Base-by-base conservation (phyloP, 1,284 basidiomycete genomes). In the Cryptococcus sp. region DNA sequence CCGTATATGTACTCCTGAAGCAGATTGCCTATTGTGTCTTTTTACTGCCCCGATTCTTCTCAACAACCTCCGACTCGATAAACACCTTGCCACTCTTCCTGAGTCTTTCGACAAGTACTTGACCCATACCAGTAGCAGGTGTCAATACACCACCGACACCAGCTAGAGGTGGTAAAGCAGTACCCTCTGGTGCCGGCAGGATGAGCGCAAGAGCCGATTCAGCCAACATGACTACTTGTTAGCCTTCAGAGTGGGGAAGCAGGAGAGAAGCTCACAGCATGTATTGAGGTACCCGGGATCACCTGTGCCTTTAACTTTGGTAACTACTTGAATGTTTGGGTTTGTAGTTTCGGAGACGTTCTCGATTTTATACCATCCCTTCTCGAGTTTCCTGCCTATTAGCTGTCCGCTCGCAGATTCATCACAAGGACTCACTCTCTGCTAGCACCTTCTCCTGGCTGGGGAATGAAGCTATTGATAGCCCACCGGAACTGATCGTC, bases 281-380 rank as follows among this genome's bases (percentile, higher is more conserved):
- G 87, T 85, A 34, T 84, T 73, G 16, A 80, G 69, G 71, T 91
- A 91, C 2, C 89, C 88, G 3, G 88, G 86, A 65, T 91, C 88
- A n/a, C 87, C 87, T 41, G 82, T 77, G 1, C 82, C 85, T 48
- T 84, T 73, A 32, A 81, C 79, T 1, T 79, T 83, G 57, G 85
- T 83, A 25, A 85, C 81, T 46, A 80, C 76, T n/a, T 81, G 74
- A 18, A 79, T 75, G 11, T 28, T 45, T 39, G 78, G 78, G 3
- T 75, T 63, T 46, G 76, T 67, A 21, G 80, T 76, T 31, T 76
- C 70, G 7, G 83, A 82, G 44, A 86, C 72, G 61, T 85, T 86
- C 24, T 80, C 83, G 21, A 81, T 71, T 24, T 76, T 70, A 52
- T 87, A 64, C 55, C 69, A 81, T 1, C 87, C 87, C 1, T 78